phyloP scores from a whole-genome alignment of 2,329 filamentous ascomycete species.

The Didymella arachidicola region DNA sequence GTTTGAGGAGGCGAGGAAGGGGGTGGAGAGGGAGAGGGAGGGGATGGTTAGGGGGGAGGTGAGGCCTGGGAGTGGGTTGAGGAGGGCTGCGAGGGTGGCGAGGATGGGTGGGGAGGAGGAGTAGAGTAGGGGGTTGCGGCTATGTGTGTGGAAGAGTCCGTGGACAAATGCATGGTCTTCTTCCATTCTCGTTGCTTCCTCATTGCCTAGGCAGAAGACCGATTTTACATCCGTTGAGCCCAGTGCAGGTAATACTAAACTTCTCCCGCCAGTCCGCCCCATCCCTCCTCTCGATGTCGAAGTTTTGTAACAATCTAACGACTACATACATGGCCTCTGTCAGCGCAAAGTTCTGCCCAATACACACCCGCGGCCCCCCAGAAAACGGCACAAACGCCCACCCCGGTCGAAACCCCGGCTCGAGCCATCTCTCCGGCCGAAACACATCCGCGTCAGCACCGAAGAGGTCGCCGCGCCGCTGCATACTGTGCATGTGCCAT shows the following conservation, averaged over 20 bases:
- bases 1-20: conserved; percentile 40
- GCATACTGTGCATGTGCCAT: conserved; percentile 36
- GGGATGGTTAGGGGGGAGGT: conserved; percentile 37
- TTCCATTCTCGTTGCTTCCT: background rate
- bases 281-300: conserved; percentile 31
- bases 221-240: conserved; percentile 30
- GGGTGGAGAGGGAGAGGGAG: conserved; percentile 39
- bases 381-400: conserved; percentile 43
- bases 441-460: conserved; percentile 45
- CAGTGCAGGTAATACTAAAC: conserved; percentile 29
- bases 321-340: conserved; percentile 34
- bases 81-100: conserved; percentile 33
- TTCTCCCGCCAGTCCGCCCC: conserved; percentile 35
- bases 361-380: conserved; percentile 38
- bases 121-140: background rate
- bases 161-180: background rate
- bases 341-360: conserved; percentile 41
- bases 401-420: conserved; percentile 27
- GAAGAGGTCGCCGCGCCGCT: conserved; percentile 42
- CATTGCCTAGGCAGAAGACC: conserved; percentile 17
- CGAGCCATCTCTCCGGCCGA: conserved; percentile 47
- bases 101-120: background rate
- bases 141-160: background rate
- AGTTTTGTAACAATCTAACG: conserved; percentile 32
- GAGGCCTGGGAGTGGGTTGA: conserved; percentile 37